Evolutionary conservation across 2,329 filamentous ascomycete genomes (phyloP), one percentile per base, ranked within the genome.

Genomic region (Apiospora malaysiana): DNA sequence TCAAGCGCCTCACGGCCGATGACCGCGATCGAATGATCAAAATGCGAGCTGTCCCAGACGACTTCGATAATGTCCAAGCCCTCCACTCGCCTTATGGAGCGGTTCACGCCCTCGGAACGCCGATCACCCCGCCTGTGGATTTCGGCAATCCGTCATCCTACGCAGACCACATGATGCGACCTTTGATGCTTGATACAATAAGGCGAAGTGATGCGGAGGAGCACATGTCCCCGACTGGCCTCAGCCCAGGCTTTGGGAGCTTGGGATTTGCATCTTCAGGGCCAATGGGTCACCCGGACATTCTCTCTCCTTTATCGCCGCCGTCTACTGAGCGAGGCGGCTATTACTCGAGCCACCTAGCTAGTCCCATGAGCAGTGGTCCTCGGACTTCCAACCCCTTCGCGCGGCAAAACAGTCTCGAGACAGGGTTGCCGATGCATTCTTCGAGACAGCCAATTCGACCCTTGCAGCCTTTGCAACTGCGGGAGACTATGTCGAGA

Each of bases 1-100:
- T 92, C 78, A 93, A 93, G 85, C 86, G 91, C 66, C 83, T 92
- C 73, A 92, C 88, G 75, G 89, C 86, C n/a, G 90, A 92, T 79
- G 91, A 93, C 77, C 87, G 90, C 66, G 90, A 93, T 72, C 86
- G 90, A 70, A 91, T 92, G 87, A 89, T 93, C 78, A 91, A 91
- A 80, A 92, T 92, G 89, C 86, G 90, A 70, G 90, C 91, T 4
- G 89, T 93, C 4, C 91, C 91, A 10, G 90, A 92, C 74, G 90
- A 90, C 74, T 93, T 93, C 73, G 90, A 92, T 79, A 92, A 91
- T 74, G 85, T 92, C 3, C 89, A 91, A 77, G 91, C 90, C 18
- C 82, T 93, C 21, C 91, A 92, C 78, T 91, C 89, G 25, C 89
- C 89, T 4, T 92, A 92, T 73, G 90, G 90, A 12, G 89, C 90